Evolutionary conservation across 768 basidiomycete genomes (phyloP).

Genomic region (Leccinum barrowsii): DNA sequence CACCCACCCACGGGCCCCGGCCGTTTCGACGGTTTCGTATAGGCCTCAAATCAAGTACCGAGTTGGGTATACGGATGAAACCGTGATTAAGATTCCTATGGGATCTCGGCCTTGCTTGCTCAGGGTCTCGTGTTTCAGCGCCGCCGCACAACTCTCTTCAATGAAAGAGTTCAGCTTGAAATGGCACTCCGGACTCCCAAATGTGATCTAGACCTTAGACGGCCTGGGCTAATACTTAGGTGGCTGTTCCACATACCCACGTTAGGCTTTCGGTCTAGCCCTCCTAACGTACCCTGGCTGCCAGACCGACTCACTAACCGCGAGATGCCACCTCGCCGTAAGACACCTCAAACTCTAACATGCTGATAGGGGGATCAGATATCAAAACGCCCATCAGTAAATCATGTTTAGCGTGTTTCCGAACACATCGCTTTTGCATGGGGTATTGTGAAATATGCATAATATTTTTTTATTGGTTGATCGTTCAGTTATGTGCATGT

Average conservation of each 20-base stretch:
- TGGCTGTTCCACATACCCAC: neutral
- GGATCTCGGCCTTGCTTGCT: neutral
- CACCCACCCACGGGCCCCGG: neutral
- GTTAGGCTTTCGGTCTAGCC: neutral
- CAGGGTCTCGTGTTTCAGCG: neutral
- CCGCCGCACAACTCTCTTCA: neutral
- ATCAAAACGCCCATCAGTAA: neutral
- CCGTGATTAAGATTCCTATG: neutral
- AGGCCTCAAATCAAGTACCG: neutral
- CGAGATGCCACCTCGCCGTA: neutral
- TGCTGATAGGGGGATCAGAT: neutral
- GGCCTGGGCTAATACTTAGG: too few relatives aligned
- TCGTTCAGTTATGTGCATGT: neutral
- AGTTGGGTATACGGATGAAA: neutral
- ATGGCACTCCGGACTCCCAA: neutral
- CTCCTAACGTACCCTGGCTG: neutral
- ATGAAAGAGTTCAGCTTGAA: neutral
- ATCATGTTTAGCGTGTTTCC: neutral
- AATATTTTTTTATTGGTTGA: neutral
- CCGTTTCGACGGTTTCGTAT: neutral
- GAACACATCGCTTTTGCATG: neutral
- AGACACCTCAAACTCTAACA: neutral
- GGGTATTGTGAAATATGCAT: neutral
- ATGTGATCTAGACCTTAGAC: neutral
- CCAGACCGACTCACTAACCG: neutral